phyloP scores from a whole-genome alignment of 805 yeast species.

The Cyberlindnera euphorbiiphila region DNA sequence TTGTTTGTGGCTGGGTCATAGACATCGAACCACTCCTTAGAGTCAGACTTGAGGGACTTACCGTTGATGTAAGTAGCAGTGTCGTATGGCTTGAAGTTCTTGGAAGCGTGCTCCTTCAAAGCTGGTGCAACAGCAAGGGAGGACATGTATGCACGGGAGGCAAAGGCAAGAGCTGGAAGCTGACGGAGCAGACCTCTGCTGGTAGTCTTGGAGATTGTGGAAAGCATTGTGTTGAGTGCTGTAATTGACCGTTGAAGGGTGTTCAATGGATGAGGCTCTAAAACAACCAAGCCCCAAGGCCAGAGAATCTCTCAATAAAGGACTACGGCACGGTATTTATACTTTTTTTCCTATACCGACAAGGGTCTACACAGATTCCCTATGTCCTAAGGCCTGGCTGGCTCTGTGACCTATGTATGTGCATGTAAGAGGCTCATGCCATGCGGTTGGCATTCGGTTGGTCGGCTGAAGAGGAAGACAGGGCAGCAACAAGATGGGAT shows the following conservation, averaged over 20 bases:
- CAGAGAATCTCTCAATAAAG: too few relatives aligned
- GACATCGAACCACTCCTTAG: conserved; percentile 61
- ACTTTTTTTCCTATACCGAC: too few relatives aligned
- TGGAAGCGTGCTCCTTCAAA: conserved; percentile 41
- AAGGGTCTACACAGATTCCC: too few relatives aligned
- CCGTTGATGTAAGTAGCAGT: conserved; percentile 49
- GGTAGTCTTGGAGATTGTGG: conserved; percentile 13
- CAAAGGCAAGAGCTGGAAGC: conserved; percentile 8
- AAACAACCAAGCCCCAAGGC: neutral
- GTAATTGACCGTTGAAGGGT: neutral
- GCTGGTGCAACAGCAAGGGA: conserved; percentile 25
- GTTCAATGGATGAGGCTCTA: neutral
- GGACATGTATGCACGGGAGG: conserved; percentile 20
- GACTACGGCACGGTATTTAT: too few relatives aligned
- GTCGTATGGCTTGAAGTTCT: conserved; percentile 41
- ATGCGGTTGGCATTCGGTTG: too few relatives aligned
- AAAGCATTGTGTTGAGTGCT: conserved; percentile 10
- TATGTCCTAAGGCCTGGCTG: too few relatives aligned
- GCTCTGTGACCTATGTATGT: too few relatives aligned
- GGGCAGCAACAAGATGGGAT: too few relatives aligned
- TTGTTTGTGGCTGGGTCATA: conserved; percentile 73
- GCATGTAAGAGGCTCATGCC: too few relatives aligned
- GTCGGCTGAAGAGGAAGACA: too few relatives aligned
- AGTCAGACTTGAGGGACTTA: conserved; percentile 42
- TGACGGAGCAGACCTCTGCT: conserved; percentile 12